Evolutionary conservation across 2,329 filamentous ascomycete genomes (phyloP).

Genomic region (Ceratocystis cacaofunesta): DNA sequence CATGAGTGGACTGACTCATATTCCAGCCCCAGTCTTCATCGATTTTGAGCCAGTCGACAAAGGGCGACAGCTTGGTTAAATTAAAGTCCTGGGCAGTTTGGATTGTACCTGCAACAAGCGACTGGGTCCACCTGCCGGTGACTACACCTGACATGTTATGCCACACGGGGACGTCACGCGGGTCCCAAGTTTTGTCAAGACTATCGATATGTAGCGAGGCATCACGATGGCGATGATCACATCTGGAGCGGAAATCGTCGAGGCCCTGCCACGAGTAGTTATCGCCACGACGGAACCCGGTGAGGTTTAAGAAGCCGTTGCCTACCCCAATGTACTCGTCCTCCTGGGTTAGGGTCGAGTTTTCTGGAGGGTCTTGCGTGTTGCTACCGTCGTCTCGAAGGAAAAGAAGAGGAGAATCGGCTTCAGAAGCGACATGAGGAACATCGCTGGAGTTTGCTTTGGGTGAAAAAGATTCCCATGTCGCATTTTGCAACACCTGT

Average conservation of each 20-base stretch:
- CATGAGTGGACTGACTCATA: constrained; percentile 52
- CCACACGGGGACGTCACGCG: constrained; percentile 41
- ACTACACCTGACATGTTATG: constrained; percentile 65
- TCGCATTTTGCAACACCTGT: constrained; percentile 38
- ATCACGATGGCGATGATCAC: constrained; percentile 37
- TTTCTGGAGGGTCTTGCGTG: constrained; percentile 2
- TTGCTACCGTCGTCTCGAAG: background rate
- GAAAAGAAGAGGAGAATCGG: constrained; percentile 20
- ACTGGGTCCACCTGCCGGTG: constrained; percentile 57
- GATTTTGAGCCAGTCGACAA: constrained; percentile 46
- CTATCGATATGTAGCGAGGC: constrained; percentile 28
- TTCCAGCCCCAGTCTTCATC: constrained; percentile 59
- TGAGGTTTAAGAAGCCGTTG: constrained; percentile 49
- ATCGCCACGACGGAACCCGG: constrained; percentile 61
- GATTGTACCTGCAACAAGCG: constrained; percentile 30
- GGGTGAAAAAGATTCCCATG: constrained; percentile 47
- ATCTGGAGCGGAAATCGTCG: constrained; percentile 33
- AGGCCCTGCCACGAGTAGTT: constrained; percentile 67
- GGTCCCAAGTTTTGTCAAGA: constrained; percentile 26
- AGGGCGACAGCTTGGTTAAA: constrained; percentile 47
- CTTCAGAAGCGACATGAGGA: background rate
- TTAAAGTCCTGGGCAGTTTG: constrained; percentile 42
- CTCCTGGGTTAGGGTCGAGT: constrained; percentile 10
- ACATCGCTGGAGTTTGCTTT: constrained; percentile 15
- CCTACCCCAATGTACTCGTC: constrained; percentile 11